These are phyloP conservation scores for Leccinum subfulvum DNA, from an alignment of 1,284 basidiomycete genomes.

Conservation along the genomic window DNA sequence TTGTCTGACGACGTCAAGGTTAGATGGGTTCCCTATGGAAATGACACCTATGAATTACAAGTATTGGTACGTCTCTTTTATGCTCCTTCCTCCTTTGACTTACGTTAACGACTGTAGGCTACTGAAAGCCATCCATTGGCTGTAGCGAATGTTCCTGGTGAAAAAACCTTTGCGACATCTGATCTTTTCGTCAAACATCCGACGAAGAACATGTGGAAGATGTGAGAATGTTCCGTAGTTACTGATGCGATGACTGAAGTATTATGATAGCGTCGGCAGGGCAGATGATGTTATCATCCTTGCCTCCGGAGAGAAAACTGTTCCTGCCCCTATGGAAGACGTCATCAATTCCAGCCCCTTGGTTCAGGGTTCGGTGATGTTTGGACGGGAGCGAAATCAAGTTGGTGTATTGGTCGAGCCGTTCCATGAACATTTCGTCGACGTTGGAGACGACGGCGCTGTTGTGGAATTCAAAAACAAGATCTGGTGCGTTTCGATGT, in stretches of 20 bases:
- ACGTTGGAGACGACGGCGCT: slow-evolving; percentile 15
- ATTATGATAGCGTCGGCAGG: slow-evolving; percentile 18
- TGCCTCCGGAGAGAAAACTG: slow-evolving; percentile 29
- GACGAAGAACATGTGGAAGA: slow-evolving; percentile 30
- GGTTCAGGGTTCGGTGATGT: slow-evolving; percentile 20
- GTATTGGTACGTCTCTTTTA: slow-evolving; percentile 20
- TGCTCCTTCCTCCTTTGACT: background rate
- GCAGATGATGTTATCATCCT: slow-evolving; percentile 28
- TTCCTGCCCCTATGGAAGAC: slow-evolving; percentile 29
- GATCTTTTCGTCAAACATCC: slow-evolving; percentile 31
- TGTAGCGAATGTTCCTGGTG: slow-evolving; percentile 31
- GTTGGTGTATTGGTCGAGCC: slow-evolving; percentile 41
- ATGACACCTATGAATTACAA: slow-evolving; percentile 29
- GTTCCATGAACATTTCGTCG: slow-evolving; percentile 13
- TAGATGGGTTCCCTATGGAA: slow-evolving; percentile 28
- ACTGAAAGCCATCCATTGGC: slow-evolving; percentile 2
- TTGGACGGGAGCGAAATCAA: slow-evolving; percentile 29
- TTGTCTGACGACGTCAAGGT: slow-evolving; percentile 14
- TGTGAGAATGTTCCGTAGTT: slow-evolving; percentile 15
- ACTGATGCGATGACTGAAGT: background rate
- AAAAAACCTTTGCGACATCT: slow-evolving; percentile 28
- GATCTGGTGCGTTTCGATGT: slow-evolving; percentile 7
- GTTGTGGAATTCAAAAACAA: slow-evolving; percentile 4
- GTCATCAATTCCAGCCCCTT: slow-evolving; percentile 26
- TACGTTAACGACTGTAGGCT: background rate